phyloP scores from a whole-genome alignment of 148 eudicot genomes.

The Cornus kousa region DNA sequence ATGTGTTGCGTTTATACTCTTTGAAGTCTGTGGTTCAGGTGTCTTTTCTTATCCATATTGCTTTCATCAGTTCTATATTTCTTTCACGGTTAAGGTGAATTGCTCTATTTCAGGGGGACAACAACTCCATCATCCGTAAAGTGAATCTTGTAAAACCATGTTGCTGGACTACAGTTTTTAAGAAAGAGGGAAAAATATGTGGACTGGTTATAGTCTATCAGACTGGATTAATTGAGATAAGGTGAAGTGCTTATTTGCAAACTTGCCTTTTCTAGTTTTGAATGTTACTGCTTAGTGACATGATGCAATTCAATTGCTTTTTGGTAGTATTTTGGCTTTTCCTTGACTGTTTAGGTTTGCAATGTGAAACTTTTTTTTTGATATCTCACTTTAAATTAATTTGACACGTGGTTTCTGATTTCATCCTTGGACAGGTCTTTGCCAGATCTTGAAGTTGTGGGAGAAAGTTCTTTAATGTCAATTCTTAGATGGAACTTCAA shows the following conservation, averaged over 20 bases:
- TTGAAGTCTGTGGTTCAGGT: slow-evolving; percentile 72
- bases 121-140: slow-evolving; percentile 41
- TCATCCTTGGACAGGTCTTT: slow-evolving; percentile 54
- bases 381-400: not conserved
- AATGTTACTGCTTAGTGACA: not conserved
- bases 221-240: slow-evolving; percentile 74
- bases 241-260: slow-evolving; percentile 40
- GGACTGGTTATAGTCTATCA: slow-evolving; percentile 71
- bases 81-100: slow-evolving; percentile 2
- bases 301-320: not conserved
- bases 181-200: slow-evolving; percentile 47
- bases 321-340: not conserved
- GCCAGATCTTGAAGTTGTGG: slow-evolving; percentile 68
- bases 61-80: not conserved
- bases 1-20: slow-evolving; percentile 53
- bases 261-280: not conserved
- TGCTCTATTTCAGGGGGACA: slow-evolving; percentile 52
- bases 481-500: slow-evolving; percentile 85
- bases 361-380: not conserved
- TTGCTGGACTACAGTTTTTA: slow-evolving; percentile 61
- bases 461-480: slow-evolving; percentile 57
- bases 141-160: slow-evolving; percentile 57
- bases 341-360: not conserved
- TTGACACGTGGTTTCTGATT: not conserved
- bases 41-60: slow-evolving; percentile 16